Conservation (phyloP, 2,329 filamentous ascomycete species). For the Epichloe elymi region DNA sequence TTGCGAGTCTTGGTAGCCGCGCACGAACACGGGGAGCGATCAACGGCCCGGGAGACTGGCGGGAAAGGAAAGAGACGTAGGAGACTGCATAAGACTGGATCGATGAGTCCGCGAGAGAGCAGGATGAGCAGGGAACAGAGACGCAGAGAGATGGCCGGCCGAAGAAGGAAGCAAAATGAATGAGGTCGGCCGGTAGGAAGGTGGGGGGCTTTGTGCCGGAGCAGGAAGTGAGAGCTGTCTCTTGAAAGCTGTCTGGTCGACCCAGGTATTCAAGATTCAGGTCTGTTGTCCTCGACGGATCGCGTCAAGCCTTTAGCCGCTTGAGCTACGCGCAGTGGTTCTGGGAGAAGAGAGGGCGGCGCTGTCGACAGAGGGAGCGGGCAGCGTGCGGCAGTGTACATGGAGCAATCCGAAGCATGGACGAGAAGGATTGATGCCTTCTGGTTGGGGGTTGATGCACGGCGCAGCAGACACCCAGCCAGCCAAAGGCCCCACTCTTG, state of each 20-base stretch:
- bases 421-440: constrained; percentile 1
- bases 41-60: not conserved
- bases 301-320: not conserved
- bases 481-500: constrained; percentile 7
- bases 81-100: not conserved
- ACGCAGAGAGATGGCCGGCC: not conserved
- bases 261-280: not conserved
- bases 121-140: not conserved
- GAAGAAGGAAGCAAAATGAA: constrained; percentile 1
- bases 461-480: not conserved
- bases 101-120: not conserved
- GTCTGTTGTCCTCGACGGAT: not conserved
- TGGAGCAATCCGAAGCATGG: not conserved
- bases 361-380: not conserved
- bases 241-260: not conserved
- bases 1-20: not conserved
- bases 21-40: not conserved
- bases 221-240: not conserved
- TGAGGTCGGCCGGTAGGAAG: constrained; percentile 1
- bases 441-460: constrained; percentile 5
- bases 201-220: constrained; percentile 1
- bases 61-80: not conserved
- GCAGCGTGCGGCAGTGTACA: not conserved
- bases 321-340: not conserved
- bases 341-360: not conserved